Evolutionary conservation across 768 basidiomycete species (phyloP).

Genomic region (Filobasidium wieringae): DNA sequence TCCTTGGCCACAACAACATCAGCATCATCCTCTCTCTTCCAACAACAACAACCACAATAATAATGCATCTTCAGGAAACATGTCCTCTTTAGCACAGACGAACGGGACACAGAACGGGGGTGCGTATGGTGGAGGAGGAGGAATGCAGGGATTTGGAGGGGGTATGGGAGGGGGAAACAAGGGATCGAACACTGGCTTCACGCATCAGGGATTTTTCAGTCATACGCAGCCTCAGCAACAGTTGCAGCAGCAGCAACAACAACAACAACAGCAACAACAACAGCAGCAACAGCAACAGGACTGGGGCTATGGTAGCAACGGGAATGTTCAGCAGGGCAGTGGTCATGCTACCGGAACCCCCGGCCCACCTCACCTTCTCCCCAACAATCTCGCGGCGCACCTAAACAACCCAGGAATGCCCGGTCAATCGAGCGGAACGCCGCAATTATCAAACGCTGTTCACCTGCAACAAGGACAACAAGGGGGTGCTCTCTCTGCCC

Average conservation of each 20-base stretch:
- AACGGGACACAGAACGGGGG: conserved; percentile 1
- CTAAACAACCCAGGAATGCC: conserved; percentile 37
- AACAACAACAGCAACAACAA: neutral
- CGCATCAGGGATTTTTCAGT: neutral
- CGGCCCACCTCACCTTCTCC: conserved; percentile 20
- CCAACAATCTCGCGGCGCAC: conserved; percentile 31
- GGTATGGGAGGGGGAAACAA: neutral
- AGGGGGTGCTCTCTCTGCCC: conserved; percentile 7
- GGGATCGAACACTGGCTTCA: neutral
- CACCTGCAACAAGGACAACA: neutral
- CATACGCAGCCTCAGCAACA: neutral
- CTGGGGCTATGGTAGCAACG: conserved; percentile 1
- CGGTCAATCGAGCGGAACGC: neutral
- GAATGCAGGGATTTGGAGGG: neutral
- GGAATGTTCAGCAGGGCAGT: neutral
- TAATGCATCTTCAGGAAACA: too few relatives aligned
- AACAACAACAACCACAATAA: too few relatives aligned
- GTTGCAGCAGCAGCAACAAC: neutral
- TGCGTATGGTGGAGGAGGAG: neutral
- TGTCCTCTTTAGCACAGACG: neutral
- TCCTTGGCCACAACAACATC: neutral
- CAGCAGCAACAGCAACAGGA: conserved; percentile 9
- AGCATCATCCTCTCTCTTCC: neutral
- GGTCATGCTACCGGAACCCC: neutral
- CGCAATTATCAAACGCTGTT: neutral